phyloP scores from a whole-genome alignment of 164 flowering plant genomes.

The Saururus chinensis region DNA sequence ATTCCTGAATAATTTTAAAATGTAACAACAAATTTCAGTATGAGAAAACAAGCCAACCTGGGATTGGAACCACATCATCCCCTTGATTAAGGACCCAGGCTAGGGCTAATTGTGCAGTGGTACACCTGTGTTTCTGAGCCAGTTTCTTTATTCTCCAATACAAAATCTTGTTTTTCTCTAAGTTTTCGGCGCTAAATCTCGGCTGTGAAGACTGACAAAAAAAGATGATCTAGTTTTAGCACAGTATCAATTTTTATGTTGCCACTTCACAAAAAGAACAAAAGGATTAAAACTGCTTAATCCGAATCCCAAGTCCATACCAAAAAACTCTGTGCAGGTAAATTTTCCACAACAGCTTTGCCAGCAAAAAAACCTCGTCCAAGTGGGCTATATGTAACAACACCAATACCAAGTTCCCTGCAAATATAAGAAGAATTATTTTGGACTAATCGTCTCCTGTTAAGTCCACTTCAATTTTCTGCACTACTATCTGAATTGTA shows the following conservation, averaged over 20 bases:
- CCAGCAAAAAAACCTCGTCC: conserved; percentile 42
- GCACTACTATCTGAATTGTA: no score
- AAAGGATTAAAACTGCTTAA: background rate
- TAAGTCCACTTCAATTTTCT: no score
- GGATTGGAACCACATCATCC: conserved; percentile 27
- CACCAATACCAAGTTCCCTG: conserved; percentile 38
- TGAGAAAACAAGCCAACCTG: conserved; percentile 15
- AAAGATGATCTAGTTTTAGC: background rate
- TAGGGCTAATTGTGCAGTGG: conserved; percentile 26
- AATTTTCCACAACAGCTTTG: conserved; percentile 23
- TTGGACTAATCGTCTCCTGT: no score
- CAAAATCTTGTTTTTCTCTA: conserved; percentile 19
- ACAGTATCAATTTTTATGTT: background rate
- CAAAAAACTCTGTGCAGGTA: conserved; percentile 13
- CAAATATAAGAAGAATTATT: background rate
- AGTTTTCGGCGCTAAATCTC: conserved; percentile 22
- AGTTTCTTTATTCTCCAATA: conserved; percentile 14
- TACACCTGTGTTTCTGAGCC: conserved; percentile 22
- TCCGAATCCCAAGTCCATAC: conserved; percentile 3
- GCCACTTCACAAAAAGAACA: background rate
- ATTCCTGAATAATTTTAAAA: background rate
- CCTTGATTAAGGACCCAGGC: conserved; percentile 32
- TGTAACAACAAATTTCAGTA: background rate
- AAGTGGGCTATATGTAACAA: conserved; percentile 39
- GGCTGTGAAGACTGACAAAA: conserved; percentile 18